A percentile compares a stretch with the other conserved stretches of the same genome.
Conservation (phyloP, 169 alveolate species). For the Miamiensis avidus region DNA sequence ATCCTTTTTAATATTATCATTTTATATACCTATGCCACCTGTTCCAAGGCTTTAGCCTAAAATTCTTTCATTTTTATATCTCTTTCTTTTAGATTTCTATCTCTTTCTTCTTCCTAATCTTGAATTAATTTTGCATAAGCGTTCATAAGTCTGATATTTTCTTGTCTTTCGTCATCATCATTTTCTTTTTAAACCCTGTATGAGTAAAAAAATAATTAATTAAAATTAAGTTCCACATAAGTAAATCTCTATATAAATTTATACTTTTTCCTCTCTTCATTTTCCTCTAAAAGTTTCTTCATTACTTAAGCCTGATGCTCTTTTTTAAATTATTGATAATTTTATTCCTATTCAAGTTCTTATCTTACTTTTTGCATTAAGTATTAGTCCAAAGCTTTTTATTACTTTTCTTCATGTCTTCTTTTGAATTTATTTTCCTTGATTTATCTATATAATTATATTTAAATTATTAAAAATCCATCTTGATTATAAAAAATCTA, state of each 20-base stretch:
- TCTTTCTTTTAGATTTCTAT: conserved; percentile 35
- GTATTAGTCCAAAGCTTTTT: conserved; percentile 36
- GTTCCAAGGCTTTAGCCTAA: conserved; percentile 27
- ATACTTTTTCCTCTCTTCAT: conserved; percentile 32
- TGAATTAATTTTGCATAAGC: conserved; percentile 43
- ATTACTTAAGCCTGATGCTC: conserved; percentile 45
- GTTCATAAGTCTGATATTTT: conserved; percentile 43
- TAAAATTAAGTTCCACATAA: no score
- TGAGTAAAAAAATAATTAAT: no score
- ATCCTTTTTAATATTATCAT: background rate
- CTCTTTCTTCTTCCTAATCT: conserved; percentile 41
- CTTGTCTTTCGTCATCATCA: conserved; percentile 31
- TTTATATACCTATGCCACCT: conserved; percentile 19
- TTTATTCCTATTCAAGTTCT: conserved; percentile 42
- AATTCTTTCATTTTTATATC: conserved; percentile 37
- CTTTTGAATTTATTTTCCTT: conserved; percentile 43
- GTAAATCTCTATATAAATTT: no score
- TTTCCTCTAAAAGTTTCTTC: conserved; percentile 41
- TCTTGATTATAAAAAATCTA: no score
- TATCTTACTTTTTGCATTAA: conserved; percentile 41
- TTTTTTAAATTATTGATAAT: conserved; percentile 31
- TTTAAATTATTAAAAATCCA: no score
- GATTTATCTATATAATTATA: conserved; percentile 9
- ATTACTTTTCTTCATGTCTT: conserved; percentile 45
- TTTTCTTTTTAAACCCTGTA: background rate